A percentile compares a stretch with the other conserved stretches of the same genome.
Conservation (phyloP, 805 yeast genomes). For the Metschnikowia peoriensis region DNA sequence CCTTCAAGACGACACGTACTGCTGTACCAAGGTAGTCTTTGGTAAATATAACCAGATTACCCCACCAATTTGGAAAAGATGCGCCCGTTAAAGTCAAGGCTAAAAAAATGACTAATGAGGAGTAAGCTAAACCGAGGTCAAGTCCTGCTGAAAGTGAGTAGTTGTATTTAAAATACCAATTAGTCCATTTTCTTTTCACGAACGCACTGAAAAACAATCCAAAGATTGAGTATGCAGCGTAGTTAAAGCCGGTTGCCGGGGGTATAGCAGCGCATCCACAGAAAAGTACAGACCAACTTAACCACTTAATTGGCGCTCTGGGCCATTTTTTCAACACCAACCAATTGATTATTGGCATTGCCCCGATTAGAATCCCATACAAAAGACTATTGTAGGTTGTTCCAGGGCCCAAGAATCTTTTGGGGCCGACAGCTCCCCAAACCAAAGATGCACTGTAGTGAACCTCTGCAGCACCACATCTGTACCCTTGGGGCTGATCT, state of each 20-base stretch:
- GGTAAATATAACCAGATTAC: conserved; percentile 9
- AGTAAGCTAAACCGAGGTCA: conserved; percentile 10
- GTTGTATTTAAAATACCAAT: conserved; percentile 10
- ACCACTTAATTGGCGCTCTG: conserved; percentile 6
- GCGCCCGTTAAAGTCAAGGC: conserved; percentile 9
- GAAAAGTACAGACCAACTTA: conserved; percentile 8
- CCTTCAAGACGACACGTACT: conserved; percentile 5
- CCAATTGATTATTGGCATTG: conserved; percentile 9
- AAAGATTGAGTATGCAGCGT: conserved; percentile 8
- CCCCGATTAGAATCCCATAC: conserved; percentile 14
- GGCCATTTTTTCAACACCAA: conserved; percentile 7
- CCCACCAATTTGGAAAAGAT: conserved; percentile 10
- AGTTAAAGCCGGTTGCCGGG: conserved; percentile 10
- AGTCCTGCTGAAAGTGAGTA: conserved; percentile 10
- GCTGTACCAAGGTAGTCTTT: conserved; percentile 10
- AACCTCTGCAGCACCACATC: conserved; percentile 21
- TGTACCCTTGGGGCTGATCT: conserved; percentile 16
- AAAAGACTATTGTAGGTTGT: conserved; percentile 15
- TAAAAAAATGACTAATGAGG: conserved; percentile 9
- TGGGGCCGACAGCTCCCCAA: conserved; percentile 39
- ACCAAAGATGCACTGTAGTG: conserved; percentile 21
- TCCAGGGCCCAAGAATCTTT: conserved; percentile 30
- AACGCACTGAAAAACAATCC: conserved; percentile 9
- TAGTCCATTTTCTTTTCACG: conserved; percentile 7
- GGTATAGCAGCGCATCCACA: conserved; percentile 8